phyloP scores from a whole-genome alignment of 805 yeast genomes.

The baker's yeast (Saccharomyces cerevisiae) region DNA sequence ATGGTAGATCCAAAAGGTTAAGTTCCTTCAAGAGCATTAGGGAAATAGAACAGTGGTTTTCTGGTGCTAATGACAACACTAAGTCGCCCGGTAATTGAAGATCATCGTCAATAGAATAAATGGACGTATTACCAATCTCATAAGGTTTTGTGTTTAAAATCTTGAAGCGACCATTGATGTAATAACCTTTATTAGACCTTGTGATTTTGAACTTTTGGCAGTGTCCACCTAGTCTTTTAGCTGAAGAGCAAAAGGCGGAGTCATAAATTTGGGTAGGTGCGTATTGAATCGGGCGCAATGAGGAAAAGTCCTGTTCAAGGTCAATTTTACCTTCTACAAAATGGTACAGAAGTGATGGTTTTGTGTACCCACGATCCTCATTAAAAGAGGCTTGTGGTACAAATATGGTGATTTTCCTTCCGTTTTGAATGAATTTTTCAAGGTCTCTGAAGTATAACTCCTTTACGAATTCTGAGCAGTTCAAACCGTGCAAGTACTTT shows the following conservation, averaged over 20 bases:
- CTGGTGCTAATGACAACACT: slow-evolving; percentile 56
- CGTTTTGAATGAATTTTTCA: slow-evolving; percentile 42
- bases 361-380: slow-evolving; percentile 30
- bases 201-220: slow-evolving; percentile 53
- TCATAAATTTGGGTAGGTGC: slow-evolving; percentile 32
- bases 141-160: slow-evolving; percentile 37
- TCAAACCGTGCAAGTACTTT: slow-evolving; percentile 50
- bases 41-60: slow-evolving; percentile 56
- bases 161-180: slow-evolving; percentile 50
- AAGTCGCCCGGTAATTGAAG: slow-evolving; percentile 57
- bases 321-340: slow-evolving; percentile 32
- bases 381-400: slow-evolving; percentile 36
- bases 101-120: slow-evolving; percentile 56
- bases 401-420: slow-evolving; percentile 50
- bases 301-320: slow-evolving; percentile 16
- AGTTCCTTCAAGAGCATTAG: slow-evolving; percentile 47
- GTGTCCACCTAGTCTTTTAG: slow-evolving; percentile 45
- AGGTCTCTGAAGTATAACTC: slow-evolving; percentile 59
- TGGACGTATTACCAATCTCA: slow-evolving; percentile 53
- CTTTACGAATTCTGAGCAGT: slow-evolving; percentile 56
- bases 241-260: slow-evolving; percentile 47
- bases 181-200: slow-evolving; percentile 18
- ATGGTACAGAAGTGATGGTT: slow-evolving; percentile 49
- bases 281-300: not conserved
- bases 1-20: slow-evolving; percentile 43